These are phyloP conservation scores for Meyerozyma sp. DNA, from an alignment of 1,139 yeast species.

Conservation along the genomic window DNA sequence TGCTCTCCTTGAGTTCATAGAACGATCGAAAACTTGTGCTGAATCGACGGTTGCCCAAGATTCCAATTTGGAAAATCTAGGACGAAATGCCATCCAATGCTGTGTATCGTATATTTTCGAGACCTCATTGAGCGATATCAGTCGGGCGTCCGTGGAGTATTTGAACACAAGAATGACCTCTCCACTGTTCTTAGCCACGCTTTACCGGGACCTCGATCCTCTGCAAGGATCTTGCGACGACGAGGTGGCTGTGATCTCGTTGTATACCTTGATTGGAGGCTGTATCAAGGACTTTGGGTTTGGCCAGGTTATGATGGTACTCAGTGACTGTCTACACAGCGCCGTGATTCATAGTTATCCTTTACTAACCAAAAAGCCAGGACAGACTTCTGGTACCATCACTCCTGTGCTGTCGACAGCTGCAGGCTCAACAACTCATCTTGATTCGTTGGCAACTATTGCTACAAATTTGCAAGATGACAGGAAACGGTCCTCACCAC, in stretches of 20 bases:
- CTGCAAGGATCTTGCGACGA: conserved; percentile 33
- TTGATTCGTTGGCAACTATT: conserved; percentile 6
- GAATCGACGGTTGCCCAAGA: neutral
- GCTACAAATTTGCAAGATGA: conserved; percentile 3
- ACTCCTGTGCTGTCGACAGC: neutral
- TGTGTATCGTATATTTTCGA: conserved; percentile 7
- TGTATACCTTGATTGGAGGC: conserved; percentile 61
- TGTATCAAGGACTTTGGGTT: conserved; percentile 78
- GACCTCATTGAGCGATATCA: conserved; percentile 12
- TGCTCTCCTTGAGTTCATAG: neutral
- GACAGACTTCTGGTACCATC: neutral
- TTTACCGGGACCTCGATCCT: conserved; percentile 48
- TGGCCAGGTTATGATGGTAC: conserved; percentile 54
- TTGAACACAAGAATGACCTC: conserved; percentile 47
- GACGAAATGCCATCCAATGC: neutral
- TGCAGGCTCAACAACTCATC: neutral
- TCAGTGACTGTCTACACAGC: conserved; percentile 64
- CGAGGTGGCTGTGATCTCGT: conserved; percentile 43
- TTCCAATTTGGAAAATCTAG: neutral
- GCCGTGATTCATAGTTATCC: conserved; percentile 64
- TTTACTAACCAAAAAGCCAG: conserved; percentile 36
- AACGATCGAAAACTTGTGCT: conserved; percentile 2
- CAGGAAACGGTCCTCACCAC: conserved; percentile 1
- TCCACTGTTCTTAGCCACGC: conserved; percentile 38
- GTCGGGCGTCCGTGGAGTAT: conserved; percentile 46